phyloP scores from a whole-genome alignment of 257 asterid genomes.

The Solanum virginianum region DNA sequence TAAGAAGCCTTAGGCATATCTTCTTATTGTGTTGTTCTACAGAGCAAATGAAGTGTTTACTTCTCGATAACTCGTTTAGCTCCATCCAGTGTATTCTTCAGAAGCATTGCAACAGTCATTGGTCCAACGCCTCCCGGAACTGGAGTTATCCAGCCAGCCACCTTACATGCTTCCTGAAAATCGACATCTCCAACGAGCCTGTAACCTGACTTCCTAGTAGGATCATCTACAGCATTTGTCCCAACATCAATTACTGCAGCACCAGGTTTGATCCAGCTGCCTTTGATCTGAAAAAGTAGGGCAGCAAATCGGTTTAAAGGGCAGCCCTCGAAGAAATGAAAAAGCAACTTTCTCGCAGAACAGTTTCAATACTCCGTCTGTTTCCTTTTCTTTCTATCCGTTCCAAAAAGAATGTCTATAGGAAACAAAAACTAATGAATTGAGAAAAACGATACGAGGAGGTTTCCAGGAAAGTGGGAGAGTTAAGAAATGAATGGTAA shows the following conservation, averaged over 20 bases:
- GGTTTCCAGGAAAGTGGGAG: background rate
- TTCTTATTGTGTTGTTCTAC: background rate
- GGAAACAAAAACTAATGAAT: background rate
- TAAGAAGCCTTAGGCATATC: background rate
- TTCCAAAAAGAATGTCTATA: background rate
- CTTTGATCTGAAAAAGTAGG: conserved; percentile 50
- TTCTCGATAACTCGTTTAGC: conserved; percentile 61
- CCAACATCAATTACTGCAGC: conserved; percentile 98
- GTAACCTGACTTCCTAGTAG: conserved; percentile 69
- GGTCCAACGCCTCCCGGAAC: conserved; percentile 99
- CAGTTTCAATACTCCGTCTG: background rate
- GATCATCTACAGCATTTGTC: conserved; percentile 76
- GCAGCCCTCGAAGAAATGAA: background rate
- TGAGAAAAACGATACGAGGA: background rate
- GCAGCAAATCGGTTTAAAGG: background rate
- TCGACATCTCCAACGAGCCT: conserved; percentile 95
- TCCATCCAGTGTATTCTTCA: conserved; percentile 79
- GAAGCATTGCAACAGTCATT: conserved; percentile 90
- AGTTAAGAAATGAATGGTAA: background rate
- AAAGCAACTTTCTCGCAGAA: background rate
- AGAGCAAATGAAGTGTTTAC: background rate
- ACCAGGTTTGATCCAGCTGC: conserved; percentile 97
- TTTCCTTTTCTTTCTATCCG: background rate
- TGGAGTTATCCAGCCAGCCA: conserved; percentile 87
- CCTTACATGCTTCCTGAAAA: conserved; percentile 63